Percentiles rank a stretch among this genome's conserved stretches.
Evolutionary conservation across 148 eudicot species (phyloP).

Genomic region (Camellia granthamiana): DNA sequence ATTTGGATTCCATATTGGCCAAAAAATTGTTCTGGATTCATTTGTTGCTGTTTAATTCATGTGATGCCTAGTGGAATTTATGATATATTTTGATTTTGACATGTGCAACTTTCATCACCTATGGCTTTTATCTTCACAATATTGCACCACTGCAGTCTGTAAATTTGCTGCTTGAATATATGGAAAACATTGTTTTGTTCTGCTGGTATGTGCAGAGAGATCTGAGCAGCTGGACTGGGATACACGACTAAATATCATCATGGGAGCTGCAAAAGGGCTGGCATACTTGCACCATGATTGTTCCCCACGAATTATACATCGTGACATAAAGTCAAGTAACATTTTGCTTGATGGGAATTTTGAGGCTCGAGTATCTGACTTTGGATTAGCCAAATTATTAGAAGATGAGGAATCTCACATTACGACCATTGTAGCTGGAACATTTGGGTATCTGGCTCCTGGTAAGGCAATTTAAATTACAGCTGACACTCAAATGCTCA

Average conservation of each 20-base stretch:
- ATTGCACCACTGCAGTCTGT: not conserved
- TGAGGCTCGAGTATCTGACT: slow-evolving; percentile 97
- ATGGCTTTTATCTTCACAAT: not conserved
- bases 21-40: not conserved
- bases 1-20: slow-evolving; percentile 1
- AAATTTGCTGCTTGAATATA: slow-evolving; percentile 4
- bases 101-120: not conserved
- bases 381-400: slow-evolving; percentile 93
- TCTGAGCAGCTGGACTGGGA: slow-evolving; percentile 90
- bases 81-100: not conserved
- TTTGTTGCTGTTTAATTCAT: not conserved
- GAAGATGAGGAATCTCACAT: slow-evolving; percentile 98
- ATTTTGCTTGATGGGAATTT: slow-evolving; percentile 93
- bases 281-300: slow-evolving; percentile 97
- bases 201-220: slow-evolving; percentile 56
- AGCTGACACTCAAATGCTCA: not conserved
- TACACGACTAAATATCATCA: slow-evolving; percentile 73
- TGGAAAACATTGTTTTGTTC: slow-evolving; percentile 5
- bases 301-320: slow-evolving; percentile 93
- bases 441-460: slow-evolving; percentile 99
- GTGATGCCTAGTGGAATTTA: not conserved
- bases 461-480: slow-evolving; percentile 43
- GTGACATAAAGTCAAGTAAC: slow-evolving; percentile 97
- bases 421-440: slow-evolving; percentile 98
- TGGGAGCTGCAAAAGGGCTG: slow-evolving; percentile 96